These are phyloP conservation scores for Xylaria sp. DNA, from an alignment of 2,329 filamentous ascomycete genomes.

Conservation along the genomic window DNA sequence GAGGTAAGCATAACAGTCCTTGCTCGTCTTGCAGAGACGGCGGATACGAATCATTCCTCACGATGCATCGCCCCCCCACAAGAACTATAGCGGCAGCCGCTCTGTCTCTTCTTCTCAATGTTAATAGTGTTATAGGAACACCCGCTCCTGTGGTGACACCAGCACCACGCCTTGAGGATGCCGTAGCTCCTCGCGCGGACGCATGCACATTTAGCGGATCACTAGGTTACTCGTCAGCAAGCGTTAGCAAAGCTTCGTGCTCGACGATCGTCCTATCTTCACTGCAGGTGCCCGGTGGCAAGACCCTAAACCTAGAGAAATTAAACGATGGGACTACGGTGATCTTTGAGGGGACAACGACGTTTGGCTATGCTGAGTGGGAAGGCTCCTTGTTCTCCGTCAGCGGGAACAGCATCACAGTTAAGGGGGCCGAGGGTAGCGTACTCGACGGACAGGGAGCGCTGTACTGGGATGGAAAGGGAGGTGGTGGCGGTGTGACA, in stretches of 20 bases:
- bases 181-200: constrained; percentile 20
- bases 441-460: constrained; percentile 66
- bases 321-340: constrained; percentile 51
- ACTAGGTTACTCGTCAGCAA: constrained; percentile 52
- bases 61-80: constrained; percentile 13
- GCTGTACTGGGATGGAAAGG: constrained; percentile 70
- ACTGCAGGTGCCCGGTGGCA: constrained; percentile 67
- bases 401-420: constrained; percentile 65
- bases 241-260: constrained; percentile 62
- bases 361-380: constrained; percentile 74
- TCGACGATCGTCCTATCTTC: constrained; percentile 63
- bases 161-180: constrained; percentile 30
- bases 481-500: constrained; percentile 67
- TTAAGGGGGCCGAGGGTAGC: constrained; percentile 62
- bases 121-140: constrained; percentile 7
- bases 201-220: constrained; percentile 67
- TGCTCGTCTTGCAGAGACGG: background rate
- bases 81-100: background rate
- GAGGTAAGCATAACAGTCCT: background rate
- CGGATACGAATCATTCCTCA: constrained; percentile 1
- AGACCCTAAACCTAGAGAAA: constrained; percentile 61
- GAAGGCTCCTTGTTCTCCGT: constrained; percentile 70
- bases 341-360: constrained; percentile 72
- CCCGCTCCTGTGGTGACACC: constrained; percentile 27
- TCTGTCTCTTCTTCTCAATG: constrained; percentile 6